Evolutionary conservation across 2,329 filamentous ascomycete species (phyloP).

Genomic region (Stemphylium beticola): DNA sequence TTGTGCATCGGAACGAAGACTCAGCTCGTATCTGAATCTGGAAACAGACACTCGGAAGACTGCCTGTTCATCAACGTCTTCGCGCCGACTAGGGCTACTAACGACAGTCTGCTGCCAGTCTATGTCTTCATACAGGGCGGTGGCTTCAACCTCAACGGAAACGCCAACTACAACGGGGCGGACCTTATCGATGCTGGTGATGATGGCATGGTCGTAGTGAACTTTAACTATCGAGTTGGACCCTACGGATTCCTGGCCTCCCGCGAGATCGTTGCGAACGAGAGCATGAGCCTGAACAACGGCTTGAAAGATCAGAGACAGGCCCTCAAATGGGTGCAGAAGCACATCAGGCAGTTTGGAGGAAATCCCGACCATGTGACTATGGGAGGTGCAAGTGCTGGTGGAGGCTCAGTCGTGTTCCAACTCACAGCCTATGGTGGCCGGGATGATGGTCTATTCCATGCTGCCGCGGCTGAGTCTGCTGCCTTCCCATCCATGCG

Average conservation of each 20-base stretch:
- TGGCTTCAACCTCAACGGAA: slow-evolving; percentile 47
- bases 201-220: slow-evolving; percentile 46
- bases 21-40: slow-evolving; percentile 34
- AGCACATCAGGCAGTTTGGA: slow-evolving; percentile 48
- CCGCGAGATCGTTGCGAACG: slow-evolving; percentile 36
- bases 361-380: slow-evolving; percentile 50
- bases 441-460: slow-evolving; percentile 45
- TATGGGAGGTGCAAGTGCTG: slow-evolving; percentile 48
- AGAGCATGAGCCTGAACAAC: slow-evolving; percentile 44
- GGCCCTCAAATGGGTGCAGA: slow-evolving; percentile 46
- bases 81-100: slow-evolving; percentile 44
- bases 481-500: slow-evolving; percentile 50
- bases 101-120: slow-evolving; percentile 43
- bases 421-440: slow-evolving; percentile 48
- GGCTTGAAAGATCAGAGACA: slow-evolving; percentile 48
- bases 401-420: slow-evolving; percentile 48
- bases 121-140: slow-evolving; percentile 52
- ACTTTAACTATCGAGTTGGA: slow-evolving; percentile 51
- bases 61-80: slow-evolving; percentile 51
- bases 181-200: slow-evolving; percentile 41
- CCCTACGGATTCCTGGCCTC: slow-evolving; percentile 49
- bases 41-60: slow-evolving; percentile 44
- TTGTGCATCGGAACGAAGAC: slow-evolving; percentile 40
- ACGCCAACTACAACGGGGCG: slow-evolving; percentile 45
- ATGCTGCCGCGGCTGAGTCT: slow-evolving; percentile 43